Evolutionary conservation across 2,329 filamentous ascomycete genomes (phyloP), one percentile per base, ranked within the genome.

Genomic region (Microdochium bolleyi): DNA sequence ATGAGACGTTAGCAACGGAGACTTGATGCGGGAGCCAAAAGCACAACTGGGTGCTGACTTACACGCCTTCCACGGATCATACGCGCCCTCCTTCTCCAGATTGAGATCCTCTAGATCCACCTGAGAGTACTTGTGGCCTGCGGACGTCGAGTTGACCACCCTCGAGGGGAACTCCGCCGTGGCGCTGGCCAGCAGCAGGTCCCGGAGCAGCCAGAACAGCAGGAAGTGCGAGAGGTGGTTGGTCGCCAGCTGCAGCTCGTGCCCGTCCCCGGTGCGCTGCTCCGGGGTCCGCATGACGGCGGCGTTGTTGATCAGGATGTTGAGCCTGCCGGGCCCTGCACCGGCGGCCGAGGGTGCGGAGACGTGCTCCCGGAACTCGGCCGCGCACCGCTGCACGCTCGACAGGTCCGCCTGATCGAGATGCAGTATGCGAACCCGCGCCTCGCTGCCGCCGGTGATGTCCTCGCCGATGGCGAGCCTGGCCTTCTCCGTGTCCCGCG

Each of bases 151-250:
- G 3, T 63, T 63, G 32, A 81, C 67, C 9, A 80, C 72, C 2
- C 77, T 69, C 4, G 71, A 75, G n/a, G 66, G 56, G 53, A 73
- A 75, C 0, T 61, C 57, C 0, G 71, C 63, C 1, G 69, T 73
- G 3, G 69, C 58, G n/a, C 67, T 68, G 2, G 67, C 60, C 2
- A 79, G 66, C 8, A 80, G 61, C 0, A 70, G 58, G 2, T 70
- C 63, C 53, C 73, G 72, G 41, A 81, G 65, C 1, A 80, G 68
- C 41, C 78, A 67, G 60, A 79, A 75, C 13, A 82, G 68, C 0
- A 81, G 67, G 65, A 81, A 82, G 60, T 81, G 77, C 3, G 64
- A 69, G 1, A 83, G 64, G 58, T 82, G 73, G 59, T 80, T 80
- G 1, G 71, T 75, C n/a, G 69, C 77, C 56, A 80, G 73, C 55